Percentiles rank a stretch among this genome's conserved stretches.
Conservation (phyloP, 345 rosid genomes). For the Gossypium turneri region DNA sequence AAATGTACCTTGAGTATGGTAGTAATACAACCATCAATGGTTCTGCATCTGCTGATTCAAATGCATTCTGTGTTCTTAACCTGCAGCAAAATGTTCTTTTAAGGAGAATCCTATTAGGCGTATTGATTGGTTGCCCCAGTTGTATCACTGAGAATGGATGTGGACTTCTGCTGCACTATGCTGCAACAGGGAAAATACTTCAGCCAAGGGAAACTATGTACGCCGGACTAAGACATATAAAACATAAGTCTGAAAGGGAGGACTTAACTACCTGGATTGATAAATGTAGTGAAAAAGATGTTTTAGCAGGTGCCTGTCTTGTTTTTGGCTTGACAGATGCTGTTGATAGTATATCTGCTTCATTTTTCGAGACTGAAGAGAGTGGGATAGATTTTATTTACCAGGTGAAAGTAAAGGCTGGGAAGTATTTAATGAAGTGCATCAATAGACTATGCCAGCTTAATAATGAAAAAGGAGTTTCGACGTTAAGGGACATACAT, state of each 20-base stretch:
- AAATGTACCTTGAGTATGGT: constrained; percentile 20
- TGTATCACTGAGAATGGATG: constrained; percentile 43
- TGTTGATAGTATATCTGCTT: constrained; percentile 49
- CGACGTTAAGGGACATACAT: constrained; percentile 42
- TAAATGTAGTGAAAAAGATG: constrained; percentile 41
- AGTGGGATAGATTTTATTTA: constrained; percentile 34
- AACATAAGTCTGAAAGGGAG: constrained; percentile 18
- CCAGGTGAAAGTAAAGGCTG: constrained; percentile 48
- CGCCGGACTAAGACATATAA: constrained; percentile 26
- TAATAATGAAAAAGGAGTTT: constrained; percentile 28
- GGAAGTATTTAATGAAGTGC: constrained; percentile 58
- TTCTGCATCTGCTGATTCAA: constrained; percentile 22
- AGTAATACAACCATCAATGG: constrained; percentile 12
- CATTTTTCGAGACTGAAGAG: constrained; percentile 48
- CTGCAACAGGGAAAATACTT: constrained; percentile 49
- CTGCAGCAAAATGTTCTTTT: constrained; percentile 34
- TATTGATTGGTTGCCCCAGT: constrained; percentile 43
- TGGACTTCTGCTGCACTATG: constrained; percentile 61
- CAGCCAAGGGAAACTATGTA: constrained; percentile 16
- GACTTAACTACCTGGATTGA: constrained; percentile 9
- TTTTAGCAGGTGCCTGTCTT: constrained; percentile 48
- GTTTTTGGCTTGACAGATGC: constrained; percentile 56
- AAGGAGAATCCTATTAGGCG: constrained; percentile 55
- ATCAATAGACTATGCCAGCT: constrained; percentile 42
- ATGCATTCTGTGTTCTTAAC: constrained; percentile 18